Conservation (phyloP, 495 filamentous ascomycete genomes). For the Aspergillus biplanus region DNA sequence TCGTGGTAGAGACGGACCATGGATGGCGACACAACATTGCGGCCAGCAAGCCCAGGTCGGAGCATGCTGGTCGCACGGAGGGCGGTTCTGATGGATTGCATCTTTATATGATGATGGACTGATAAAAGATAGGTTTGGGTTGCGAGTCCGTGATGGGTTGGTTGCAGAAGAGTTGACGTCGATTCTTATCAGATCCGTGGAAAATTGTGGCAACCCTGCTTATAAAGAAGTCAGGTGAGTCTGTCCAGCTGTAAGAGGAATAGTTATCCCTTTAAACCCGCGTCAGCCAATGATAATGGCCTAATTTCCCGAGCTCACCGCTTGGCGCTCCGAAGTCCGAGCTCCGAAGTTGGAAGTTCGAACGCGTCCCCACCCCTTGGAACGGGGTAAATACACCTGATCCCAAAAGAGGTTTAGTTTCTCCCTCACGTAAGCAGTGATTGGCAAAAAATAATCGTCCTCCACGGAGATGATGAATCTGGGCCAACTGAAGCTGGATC, state of each 20-base stretch:
- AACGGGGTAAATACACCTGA: conserved; percentile 3
- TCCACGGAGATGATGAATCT: background rate
- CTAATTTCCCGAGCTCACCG: conserved; percentile 10
- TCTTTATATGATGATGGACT: conserved; percentile 11
- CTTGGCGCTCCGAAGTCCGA: conserved; percentile 17
- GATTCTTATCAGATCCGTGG: conserved; percentile 20
- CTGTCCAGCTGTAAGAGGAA: background rate
- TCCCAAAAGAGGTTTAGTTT: conserved; percentile 1
- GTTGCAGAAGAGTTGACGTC: conserved; percentile 22
- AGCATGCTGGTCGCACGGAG: conserved; percentile 17
- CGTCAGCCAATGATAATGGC: conserved; percentile 5
- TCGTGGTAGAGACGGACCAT: conserved; percentile 23
- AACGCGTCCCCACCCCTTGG: background rate
- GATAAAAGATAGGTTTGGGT: conserved; percentile 2
- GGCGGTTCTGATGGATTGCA: conserved; percentile 23
- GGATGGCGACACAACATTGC: conserved; percentile 18
- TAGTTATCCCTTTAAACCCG: conserved; percentile 1
- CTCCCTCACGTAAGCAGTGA: no score
- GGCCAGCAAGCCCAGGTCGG: conserved; percentile 19
- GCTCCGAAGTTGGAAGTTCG: conserved; percentile 8
- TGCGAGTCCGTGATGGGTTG: conserved; percentile 2
- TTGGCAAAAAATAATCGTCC: background rate
- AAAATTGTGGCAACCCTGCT: conserved; percentile 20
- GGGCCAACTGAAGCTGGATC: no score
- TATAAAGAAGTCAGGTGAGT: conserved; percentile 20